Base-by-base conservation (phyloP, 306 rosid genomes). In the Hippophae rhamnoides region DNA sequence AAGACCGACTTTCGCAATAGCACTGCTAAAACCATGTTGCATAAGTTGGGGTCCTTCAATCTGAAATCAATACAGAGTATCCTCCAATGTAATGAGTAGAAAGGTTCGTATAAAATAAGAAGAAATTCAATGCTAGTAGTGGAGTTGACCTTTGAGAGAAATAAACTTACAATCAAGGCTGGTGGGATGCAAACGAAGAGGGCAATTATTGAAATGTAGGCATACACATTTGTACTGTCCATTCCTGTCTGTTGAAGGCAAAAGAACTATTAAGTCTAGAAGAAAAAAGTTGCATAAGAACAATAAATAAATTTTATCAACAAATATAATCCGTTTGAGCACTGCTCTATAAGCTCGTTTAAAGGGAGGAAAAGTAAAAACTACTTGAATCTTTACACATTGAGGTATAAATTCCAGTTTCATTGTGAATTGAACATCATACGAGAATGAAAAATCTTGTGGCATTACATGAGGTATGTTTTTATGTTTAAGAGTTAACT, bases 141-240 rank as follows among this genome's bases (percentile, higher is more conserved):
- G 25, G 3, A 44, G 38, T 45, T 18, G 26, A 46, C 51, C 6
- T 58, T 48, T 53, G 48, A 57, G 51, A 43, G 41, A 55, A 48
- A 50, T 61, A 53, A 40, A 73, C 87, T 76, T 58, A 86, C 89
- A 43, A 86, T 46, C 57, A 78, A 47, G 18, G 94, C 94, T 0
- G 94, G 95, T 14, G 95, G 95, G 23, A 83, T 63, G 77, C 95
- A 86, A 58, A 80, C 45, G 50, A 81, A 47, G 51, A 86, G 89
- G 13, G 89, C 95, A n/a, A 86, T 86, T 9, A 86, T 75, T n/a
- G 94, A 82, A 60, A 67, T 86, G 62, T 86, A 86, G 6, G 94
- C 94, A 10, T 86, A 86, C 55, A 83, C 75, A 14, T 86, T 86
- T 4, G 95, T 86, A 47, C 89, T 86, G 78, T 82, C 89, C 86